Percentiles rank a stretch among this genome's conserved stretches.
Conservation (phyloP, 2,329 filamentous ascomycete genomes). For the Aspergillus hortae region DNA sequence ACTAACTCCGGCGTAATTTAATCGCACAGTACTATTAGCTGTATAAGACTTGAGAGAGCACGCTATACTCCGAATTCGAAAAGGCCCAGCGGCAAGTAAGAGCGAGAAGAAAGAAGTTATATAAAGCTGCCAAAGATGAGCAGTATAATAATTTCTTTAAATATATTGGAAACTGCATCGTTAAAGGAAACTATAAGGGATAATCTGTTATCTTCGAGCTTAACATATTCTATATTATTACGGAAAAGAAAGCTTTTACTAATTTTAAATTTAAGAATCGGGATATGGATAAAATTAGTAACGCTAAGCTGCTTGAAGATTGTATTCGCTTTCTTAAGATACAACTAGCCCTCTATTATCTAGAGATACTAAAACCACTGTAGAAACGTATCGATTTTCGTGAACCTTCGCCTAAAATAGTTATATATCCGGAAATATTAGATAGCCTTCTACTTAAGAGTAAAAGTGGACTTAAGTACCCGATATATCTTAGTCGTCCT, state of each 20-base stretch:
- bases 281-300: constrained; percentile 5
- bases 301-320: background rate
- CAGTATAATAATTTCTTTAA: constrained; percentile 4
- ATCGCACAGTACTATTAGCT: constrained; percentile 4
- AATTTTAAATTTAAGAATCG: constrained; percentile 22
- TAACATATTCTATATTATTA: background rate
- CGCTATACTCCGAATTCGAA: background rate
- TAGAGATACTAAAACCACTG: background rate
- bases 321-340: background rate
- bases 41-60: background rate
- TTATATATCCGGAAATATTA: no score
- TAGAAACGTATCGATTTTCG: background rate
- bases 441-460: no score
- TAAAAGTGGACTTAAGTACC: no score
- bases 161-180: constrained; percentile 7
- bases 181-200: constrained; percentile 7
- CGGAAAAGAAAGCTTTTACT: constrained; percentile 26
- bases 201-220: constrained; percentile 2
- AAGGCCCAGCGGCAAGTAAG: background rate
- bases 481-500: no score
- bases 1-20: background rate
- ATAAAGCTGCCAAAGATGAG: background rate
- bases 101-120: background rate
- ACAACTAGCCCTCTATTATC: background rate
- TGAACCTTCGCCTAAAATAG: no score